Evolutionary conservation across 345 rosid genomes (phyloP), one percentile per base, ranked within the genome.

Genomic region (Syzygium aromaticum): DNA sequence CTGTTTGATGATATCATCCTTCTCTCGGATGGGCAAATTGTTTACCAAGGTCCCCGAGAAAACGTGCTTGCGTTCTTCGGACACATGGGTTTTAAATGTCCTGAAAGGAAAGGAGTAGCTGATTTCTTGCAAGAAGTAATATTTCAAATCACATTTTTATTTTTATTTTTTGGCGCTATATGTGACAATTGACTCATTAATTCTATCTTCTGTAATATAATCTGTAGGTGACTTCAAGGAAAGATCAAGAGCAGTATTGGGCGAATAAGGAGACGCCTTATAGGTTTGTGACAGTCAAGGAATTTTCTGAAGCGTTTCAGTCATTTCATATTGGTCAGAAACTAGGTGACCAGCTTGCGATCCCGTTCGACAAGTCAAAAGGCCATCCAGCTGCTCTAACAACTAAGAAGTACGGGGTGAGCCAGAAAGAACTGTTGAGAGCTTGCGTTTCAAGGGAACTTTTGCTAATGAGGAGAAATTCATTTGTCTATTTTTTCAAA

Each of bases 211-310:
- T 27, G 21, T n/a, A 56, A 78, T 46, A 5, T 51, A 16, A 13
- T 22, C 49, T 21, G 77, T 52, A 95, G 93, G 91, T 93, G 86
- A 92, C 96, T 40, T 95, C 97, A 43, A 92, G 89, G 89, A 95
- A 93, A 90, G 98, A 96, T 88, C 99, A 96, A 90, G 95, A 91
- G 86, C 99, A 95, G 86, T 95, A 95, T 73, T 95, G 99, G 99
- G 90, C 88, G 17, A 77, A 85, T 1, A 93, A 82, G 80, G 97
- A 95, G 52, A 73, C 87, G 86, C 96, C 95, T 87, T 94, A 94
- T 28, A 91, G 89, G 27, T 96, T 92, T 88, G 91, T 95, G 52
- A 89, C 98, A 0, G 94, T 83, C 28, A 91, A 88, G 64, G 95
- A 94, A 87, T 92, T 96, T 87, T 85, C 96, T 2, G 96, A 93